Percentiles rank a stretch among this genome's conserved stretches.
phyloP scores from a whole-genome alignment of 768 basidiomycete genomes.

The Termitomyces sp. region DNA sequence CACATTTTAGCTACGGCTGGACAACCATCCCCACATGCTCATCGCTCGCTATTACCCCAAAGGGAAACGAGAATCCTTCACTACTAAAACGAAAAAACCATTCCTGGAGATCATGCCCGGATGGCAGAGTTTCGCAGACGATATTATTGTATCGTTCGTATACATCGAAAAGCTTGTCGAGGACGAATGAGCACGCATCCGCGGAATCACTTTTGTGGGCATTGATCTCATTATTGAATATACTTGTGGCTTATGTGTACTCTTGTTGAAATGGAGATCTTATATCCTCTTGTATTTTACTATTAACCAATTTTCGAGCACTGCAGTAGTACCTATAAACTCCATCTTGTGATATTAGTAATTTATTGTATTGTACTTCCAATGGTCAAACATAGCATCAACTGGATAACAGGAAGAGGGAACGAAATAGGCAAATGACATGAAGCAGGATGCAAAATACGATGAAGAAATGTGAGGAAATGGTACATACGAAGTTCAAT shows the following conservation, averaged over 20 bases:
- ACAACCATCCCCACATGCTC: conserved; percentile 9
- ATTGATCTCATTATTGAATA: neutral
- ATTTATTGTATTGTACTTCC: neutral
- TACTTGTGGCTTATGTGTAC: neutral
- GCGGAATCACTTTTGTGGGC: too few species aligned
- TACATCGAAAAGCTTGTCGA: conserved; percentile 25
- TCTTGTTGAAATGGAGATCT: neutral
- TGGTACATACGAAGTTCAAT: neutral
- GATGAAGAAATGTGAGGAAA: neutral
- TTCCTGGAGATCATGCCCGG: conserved; percentile 22
- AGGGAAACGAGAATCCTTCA: conserved; percentile 5
- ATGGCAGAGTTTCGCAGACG: conserved; percentile 24
- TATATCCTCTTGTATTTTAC: neutral
- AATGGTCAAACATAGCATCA: neutral
- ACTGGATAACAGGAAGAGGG: neutral
- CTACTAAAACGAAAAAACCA: conserved; percentile 9
- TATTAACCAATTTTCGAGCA: neutral
- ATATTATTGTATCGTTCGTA: conserved; percentile 26
- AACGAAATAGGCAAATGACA: neutral
- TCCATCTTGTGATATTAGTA: neutral
- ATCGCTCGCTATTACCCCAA: conserved; percentile 17
- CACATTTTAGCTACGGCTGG: conserved; percentile 10
- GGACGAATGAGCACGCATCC: conserved; percentile 10
- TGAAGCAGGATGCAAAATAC: neutral
- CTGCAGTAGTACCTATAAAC: neutral